phyloP scores from a whole-genome alignment of 106 monocot species.

The Vanilla planifolia region DNA sequence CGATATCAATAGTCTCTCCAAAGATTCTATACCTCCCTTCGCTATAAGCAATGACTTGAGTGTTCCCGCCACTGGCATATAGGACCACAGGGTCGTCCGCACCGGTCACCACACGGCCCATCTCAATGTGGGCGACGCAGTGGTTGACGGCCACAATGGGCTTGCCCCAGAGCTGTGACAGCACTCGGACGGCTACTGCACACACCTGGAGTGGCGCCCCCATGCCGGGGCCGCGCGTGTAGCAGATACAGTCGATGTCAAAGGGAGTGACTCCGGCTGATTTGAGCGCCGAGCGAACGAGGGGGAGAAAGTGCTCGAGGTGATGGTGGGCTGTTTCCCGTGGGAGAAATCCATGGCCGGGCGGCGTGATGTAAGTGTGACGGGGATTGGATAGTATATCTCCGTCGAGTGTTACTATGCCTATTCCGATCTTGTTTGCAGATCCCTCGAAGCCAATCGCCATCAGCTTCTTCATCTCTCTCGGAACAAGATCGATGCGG shows the following conservation, averaged over 20 bases:
- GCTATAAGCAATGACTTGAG: slow-evolving; percentile 80
- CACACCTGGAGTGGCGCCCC: slow-evolving; percentile 92
- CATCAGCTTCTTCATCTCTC: slow-evolving; percentile 10
- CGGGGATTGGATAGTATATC: slow-evolving; percentile 85
- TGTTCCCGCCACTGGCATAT: slow-evolving; percentile 85
- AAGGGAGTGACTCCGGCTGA: slow-evolving; percentile 39
- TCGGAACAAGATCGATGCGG: no score
- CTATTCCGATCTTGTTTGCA: slow-evolving; percentile 96
- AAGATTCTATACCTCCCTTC: slow-evolving; percentile 84
- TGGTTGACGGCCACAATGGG: slow-evolving; percentile 92
- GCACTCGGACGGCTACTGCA: slow-evolving; percentile 61
- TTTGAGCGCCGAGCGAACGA: slow-evolving; percentile 55
- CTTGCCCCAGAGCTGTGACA: slow-evolving; percentile 72
- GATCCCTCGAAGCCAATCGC: slow-evolving; percentile 89
- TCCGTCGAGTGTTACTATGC: slow-evolving; percentile 63
- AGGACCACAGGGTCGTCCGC: slow-evolving; percentile 82
- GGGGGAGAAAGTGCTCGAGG: slow-evolving; percentile 74
- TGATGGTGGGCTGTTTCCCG: slow-evolving; percentile 97
- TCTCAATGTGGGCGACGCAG: slow-evolving; percentile 88
- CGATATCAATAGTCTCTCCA: slow-evolving; percentile 86
- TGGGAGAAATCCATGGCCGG: slow-evolving; percentile 98
- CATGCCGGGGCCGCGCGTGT: slow-evolving; percentile 98
- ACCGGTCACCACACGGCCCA: slow-evolving; percentile 80
- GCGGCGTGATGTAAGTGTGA: slow-evolving; percentile 93
- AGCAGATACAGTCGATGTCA: slow-evolving; percentile 92